Percentiles rank a stretch among this genome's conserved stretches.
These are phyloP conservation scores for Apiotrichum domesticum DNA, from an alignment of 1,284 basidiomycete genomes.

Conservation along the genomic window DNA sequence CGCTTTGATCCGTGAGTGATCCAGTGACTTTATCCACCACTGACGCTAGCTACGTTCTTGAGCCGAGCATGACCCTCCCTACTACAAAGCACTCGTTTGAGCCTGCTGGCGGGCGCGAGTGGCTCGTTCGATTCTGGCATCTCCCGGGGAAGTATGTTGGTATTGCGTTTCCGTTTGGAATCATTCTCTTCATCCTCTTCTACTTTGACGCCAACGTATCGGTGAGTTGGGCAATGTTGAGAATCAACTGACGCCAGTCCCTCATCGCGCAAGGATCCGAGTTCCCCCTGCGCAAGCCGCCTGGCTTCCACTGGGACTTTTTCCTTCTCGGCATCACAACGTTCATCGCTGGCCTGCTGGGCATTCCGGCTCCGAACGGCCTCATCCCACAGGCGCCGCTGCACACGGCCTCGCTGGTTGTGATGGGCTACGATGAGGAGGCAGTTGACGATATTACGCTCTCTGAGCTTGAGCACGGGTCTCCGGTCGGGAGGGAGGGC, in stretches of 20 bases:
- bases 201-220: conserved; percentile 50
- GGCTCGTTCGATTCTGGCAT: conserved; percentile 90
- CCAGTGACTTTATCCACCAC: conserved; percentile 5
- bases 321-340: conserved; percentile 82
- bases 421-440: conserved; percentile 59
- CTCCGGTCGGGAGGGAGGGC: neutral
- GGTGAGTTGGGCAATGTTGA: conserved; percentile 20
- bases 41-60: conserved; percentile 32
- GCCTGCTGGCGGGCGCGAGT: conserved; percentile 66
- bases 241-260: conserved; percentile 52
- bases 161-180: conserved; percentile 55
- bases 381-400: conserved; percentile 95
- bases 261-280: conserved; percentile 88
- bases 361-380: conserved; percentile 85
- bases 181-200: conserved; percentile 50
- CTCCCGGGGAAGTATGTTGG: conserved; percentile 84
- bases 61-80: conserved; percentile 63
- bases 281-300: conserved; percentile 83
- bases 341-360: conserved; percentile 82
- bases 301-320: conserved; percentile 84
- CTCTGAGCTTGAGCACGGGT: conserved; percentile 8
- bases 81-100: conserved; percentile 60
- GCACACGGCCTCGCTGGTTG: conserved; percentile 77
- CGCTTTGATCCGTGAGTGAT: conserved; percentile 53
- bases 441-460: conserved; percentile 35